These are phyloP conservation scores for Hypoxylon sp. DNA, from an alignment of 2,329 filamentous ascomycete genomes.

Conservation along the genomic window DNA sequence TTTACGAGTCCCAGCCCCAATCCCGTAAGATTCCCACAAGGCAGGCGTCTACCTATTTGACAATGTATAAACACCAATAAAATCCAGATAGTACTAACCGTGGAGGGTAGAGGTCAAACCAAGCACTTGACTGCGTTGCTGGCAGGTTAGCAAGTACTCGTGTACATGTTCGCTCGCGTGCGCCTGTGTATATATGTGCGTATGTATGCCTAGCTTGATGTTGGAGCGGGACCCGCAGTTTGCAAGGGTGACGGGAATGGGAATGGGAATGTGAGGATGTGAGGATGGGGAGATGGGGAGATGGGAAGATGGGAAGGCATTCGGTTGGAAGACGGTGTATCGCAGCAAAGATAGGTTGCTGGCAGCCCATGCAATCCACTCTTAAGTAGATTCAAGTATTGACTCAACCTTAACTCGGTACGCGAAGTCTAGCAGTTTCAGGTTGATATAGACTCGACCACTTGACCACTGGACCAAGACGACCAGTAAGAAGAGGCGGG, in stretches of 20 bases:
- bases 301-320: background rate
- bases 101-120: background rate
- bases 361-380: conserved; percentile 8
- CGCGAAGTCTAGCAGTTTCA: conserved; percentile 31
- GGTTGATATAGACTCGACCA: conserved; percentile 14
- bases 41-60: background rate
- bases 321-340: conserved; percentile 8
- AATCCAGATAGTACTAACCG: background rate
- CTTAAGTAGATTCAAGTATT: conserved; percentile 37
- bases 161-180: conserved; percentile 2
- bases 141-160: conserved; percentile 1
- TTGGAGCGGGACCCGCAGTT: conserved; percentile 38
- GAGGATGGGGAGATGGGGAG: background rate
- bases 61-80: background rate
- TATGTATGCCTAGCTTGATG: conserved; percentile 32
- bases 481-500: background rate
- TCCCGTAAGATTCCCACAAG: background rate
- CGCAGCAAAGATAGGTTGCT: conserved; percentile 15
- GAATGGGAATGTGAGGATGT: conserved; percentile 18
- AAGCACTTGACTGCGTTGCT: background rate
- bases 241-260: conserved; percentile 34
- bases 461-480: conserved; percentile 16
- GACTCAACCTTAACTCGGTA: conserved; percentile 17
- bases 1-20: too few relatives aligned
- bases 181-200: conserved; percentile 1